A percentile compares a stretch with the other conserved stretches of the same genome.
phyloP scores from a whole-genome alignment of 805 yeast species.

The Sungouiozyma ichnusensis region DNA sequence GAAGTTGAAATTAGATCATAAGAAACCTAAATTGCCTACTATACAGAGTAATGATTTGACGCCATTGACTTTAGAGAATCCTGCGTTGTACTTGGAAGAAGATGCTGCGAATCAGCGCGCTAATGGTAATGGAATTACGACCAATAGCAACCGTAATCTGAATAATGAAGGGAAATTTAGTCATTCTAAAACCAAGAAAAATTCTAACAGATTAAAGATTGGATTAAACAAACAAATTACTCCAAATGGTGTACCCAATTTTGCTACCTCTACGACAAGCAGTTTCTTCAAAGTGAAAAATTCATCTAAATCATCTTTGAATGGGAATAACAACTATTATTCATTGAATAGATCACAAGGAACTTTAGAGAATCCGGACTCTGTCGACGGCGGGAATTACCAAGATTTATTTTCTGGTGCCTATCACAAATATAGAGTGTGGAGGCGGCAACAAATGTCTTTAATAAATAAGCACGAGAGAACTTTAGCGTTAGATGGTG shows the following conservation, averaged over 20 bases:
- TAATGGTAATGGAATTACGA: too few relatives aligned
- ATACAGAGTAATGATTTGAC: conserved; percentile 28
- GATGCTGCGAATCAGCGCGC: conserved; percentile 3
- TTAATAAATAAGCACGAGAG: conserved; percentile 68
- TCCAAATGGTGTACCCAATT: neutral
- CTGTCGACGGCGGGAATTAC: conserved; percentile 12
- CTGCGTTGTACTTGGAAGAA: conserved; percentile 15
- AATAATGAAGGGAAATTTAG: conserved; percentile 3
- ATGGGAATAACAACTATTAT: conserved; percentile 11
- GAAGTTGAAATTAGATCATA: conserved; percentile 22
- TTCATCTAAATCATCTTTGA: conserved; percentile 26
- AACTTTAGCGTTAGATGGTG: conserved; percentile 86
- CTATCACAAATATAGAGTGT: conserved; percentile 76
- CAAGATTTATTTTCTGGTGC: conserved; percentile 37
- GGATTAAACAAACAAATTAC: conserved; percentile 12
- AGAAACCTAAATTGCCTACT: conserved; percentile 25
- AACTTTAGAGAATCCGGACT: conserved; percentile 9
- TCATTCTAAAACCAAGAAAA: conserved; percentile 9
- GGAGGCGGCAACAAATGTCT: conserved; percentile 81
- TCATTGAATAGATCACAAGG: conserved; percentile 11
- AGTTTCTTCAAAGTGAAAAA: conserved; percentile 29
- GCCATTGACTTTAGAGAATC: conserved; percentile 24
- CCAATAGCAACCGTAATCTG: conserved; percentile 2
- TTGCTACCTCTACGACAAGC: conserved; percentile 7
- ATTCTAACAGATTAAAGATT: conserved; percentile 13